These are phyloP conservation scores for Botryotinia narcissicola DNA, from an alignment of 2,329 filamentous ascomycete genomes.

Conservation along the genomic window DNA sequence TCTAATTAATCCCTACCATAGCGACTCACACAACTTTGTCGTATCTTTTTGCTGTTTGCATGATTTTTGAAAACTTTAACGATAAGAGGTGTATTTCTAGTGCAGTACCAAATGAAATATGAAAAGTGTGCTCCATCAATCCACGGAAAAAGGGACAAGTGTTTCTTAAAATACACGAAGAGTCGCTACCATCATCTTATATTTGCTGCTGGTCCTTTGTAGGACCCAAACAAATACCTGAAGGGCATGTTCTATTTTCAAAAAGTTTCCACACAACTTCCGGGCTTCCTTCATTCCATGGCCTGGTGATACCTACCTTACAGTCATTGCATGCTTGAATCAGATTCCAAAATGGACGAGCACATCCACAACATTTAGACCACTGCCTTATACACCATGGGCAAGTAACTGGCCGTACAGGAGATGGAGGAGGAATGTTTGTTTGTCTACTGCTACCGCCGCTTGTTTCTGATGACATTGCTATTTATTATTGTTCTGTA, in stretches of 20 bases:
- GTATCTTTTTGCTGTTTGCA: not conserved
- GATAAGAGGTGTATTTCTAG: not conserved
- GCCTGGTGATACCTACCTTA: not conserved
- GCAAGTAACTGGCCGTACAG: fast-evolving
- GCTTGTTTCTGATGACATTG: not conserved
- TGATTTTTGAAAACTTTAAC: not conserved
- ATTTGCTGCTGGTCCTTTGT: not conserved
- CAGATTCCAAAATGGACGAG: fast-evolving
- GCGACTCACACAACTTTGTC: not conserved
- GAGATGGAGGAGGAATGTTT: not conserved
- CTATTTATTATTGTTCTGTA: not conserved
- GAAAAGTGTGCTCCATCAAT: not conserved
- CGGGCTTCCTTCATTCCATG: not conserved
- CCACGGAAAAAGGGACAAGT: not conserved
- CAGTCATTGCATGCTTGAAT: not conserved
- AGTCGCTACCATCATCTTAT: not conserved
- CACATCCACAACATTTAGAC: not conserved
- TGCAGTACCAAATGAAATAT: not conserved
- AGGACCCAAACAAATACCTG: not conserved
- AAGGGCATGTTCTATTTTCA: not conserved
- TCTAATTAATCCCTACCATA: not conserved
- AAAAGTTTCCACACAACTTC: not conserved
- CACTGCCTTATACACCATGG: fast-evolving
- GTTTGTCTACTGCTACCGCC: not conserved
- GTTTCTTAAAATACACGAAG: not conserved